Percentiles rank a stretch among this genome's conserved stretches.
Evolutionary conservation across 257 asterid genomes (phyloP).

Genomic region (Rauvolfia tetraphylla): DNA sequence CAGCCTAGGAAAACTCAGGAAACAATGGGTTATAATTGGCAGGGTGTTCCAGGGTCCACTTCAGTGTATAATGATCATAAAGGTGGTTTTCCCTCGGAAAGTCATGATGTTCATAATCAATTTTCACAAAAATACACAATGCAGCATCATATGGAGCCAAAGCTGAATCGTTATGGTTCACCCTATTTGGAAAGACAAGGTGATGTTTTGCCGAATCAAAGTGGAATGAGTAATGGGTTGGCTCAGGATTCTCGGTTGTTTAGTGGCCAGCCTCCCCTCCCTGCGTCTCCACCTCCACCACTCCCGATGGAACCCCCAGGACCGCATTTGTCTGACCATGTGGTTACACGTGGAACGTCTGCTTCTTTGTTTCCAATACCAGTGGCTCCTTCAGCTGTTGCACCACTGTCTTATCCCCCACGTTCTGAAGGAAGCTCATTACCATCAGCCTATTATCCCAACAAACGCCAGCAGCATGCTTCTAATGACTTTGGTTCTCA

Average conservation of each 20-base stretch:
- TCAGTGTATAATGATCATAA: constrained; percentile 26
- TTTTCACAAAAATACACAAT: constrained; percentile 24
- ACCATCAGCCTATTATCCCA: constrained; percentile 27
- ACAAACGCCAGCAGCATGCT: constrained; percentile 28
- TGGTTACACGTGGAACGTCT: constrained; percentile 37
- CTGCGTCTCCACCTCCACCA: constrained; percentile 71
- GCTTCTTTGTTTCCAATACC: constrained; percentile 44
- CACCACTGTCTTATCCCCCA: constrained; percentile 38
- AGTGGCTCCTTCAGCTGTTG: constrained; percentile 34
- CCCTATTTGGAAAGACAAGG: constrained; percentile 16
- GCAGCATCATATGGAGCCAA: constrained; percentile 35
- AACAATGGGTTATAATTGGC: constrained; percentile 17
- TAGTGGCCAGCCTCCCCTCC: constrained; percentile 66
- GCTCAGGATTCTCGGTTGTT: constrained; percentile 25
- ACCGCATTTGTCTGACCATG: constrained; percentile 31
- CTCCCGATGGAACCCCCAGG: constrained; percentile 51
- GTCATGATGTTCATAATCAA: constrained; percentile 21
- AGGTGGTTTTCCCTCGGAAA: constrained; percentile 24
- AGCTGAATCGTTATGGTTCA: constrained; percentile 25
- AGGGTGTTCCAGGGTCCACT: constrained; percentile 17
- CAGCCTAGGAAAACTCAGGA: constrained; percentile 25
- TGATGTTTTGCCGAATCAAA: constrained; percentile 21
- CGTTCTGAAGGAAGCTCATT: constrained; percentile 38
- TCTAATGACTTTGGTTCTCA: constrained; percentile 38
- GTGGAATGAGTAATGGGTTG: constrained; percentile 18